phyloP scores from a whole-genome alignment of 192 early-diverging fungal species.

The Mortierella antarctica region DNA sequence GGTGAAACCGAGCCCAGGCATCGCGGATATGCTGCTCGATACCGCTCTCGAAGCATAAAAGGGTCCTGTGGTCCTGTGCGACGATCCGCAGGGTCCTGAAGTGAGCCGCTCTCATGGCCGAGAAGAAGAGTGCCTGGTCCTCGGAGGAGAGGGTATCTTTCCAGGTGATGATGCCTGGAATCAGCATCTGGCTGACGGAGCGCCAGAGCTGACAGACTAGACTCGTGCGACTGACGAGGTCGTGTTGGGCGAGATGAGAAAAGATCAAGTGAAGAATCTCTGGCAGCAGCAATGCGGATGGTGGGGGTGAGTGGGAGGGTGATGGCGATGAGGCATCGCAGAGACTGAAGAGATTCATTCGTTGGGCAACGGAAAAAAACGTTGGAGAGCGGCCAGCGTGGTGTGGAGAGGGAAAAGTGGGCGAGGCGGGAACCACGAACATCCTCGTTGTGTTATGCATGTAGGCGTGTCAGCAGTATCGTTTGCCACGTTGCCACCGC shows the following conservation, averaged over 20 bases:
- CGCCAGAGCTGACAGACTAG: conserved; percentile 6
- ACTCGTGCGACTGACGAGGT: conserved; percentile 1
- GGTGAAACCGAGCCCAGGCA: not conserved
- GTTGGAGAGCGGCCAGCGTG: too few species aligned
- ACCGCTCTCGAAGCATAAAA: not conserved
- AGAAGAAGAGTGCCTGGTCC: not conserved
- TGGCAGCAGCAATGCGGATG: not conserved
- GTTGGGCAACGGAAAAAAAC: too few species aligned
- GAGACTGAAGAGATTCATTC: too few species aligned
- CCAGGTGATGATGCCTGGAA: conserved; percentile 7
- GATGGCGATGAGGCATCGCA: too few species aligned
- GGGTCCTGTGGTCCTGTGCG: conserved; percentile 9
- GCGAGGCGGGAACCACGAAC: not conserved
- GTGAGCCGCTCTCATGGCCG: not conserved
- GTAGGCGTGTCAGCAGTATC: not conserved
- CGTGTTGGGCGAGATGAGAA: conserved; percentile 9
- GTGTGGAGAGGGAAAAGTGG: not conserved
- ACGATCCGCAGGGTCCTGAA: not conserved
- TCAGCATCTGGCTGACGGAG: not conserved
- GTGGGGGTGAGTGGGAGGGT: too few species aligned
- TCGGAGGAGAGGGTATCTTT: conserved; percentile 6
- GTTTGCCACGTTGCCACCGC: not conserved
- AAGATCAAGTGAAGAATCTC: conserved; percentile 14
- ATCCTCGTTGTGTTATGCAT: not conserved
- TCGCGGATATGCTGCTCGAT: not conserved